These are phyloP conservation scores for Talaromyces sp. DNA, from an alignment of 2,329 filamentous ascomycete species.

Conservation along the genomic window DNA sequence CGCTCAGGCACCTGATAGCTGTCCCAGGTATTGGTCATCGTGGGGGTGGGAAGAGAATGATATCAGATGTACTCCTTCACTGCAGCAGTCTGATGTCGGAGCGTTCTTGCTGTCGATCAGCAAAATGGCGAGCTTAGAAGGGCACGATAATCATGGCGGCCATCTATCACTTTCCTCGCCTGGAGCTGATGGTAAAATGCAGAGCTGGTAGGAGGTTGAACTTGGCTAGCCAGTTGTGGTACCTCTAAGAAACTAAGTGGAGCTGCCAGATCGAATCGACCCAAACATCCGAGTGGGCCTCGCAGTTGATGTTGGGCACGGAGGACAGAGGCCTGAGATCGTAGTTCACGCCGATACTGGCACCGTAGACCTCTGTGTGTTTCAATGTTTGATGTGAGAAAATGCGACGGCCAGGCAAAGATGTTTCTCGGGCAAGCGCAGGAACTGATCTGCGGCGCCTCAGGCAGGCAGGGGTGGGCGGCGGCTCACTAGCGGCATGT, in stretches of 20 bases:
- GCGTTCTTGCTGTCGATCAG: background rate
- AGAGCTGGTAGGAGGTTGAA: background rate
- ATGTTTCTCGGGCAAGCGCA: background rate
- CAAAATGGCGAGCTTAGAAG: background rate
- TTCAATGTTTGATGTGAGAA: background rate
- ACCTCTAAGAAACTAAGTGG: background rate
- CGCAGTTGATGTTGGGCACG: background rate
- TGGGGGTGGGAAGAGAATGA: background rate
- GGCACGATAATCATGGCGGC: background rate
- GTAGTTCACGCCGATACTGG: background rate
- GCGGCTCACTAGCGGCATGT: background rate
- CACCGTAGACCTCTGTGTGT: background rate
- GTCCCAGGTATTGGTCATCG: background rate
- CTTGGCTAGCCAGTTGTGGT: background rate
- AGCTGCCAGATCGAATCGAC: background rate
- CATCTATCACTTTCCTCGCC: background rate
- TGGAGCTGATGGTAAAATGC: background rate
- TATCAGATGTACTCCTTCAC: background rate
- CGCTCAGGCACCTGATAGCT: background rate
- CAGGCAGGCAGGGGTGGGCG: background rate
- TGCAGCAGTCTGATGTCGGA: background rate
- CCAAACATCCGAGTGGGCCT: background rate
- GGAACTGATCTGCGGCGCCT: background rate
- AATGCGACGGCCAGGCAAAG: background rate
- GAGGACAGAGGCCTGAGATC: background rate